Percentiles rank a stretch among this genome's conserved stretches.
These are phyloP conservation scores for Saccharomyces hybrid DNA, from an alignment of 1,139 yeast species.

Conservation along the genomic window DNA sequence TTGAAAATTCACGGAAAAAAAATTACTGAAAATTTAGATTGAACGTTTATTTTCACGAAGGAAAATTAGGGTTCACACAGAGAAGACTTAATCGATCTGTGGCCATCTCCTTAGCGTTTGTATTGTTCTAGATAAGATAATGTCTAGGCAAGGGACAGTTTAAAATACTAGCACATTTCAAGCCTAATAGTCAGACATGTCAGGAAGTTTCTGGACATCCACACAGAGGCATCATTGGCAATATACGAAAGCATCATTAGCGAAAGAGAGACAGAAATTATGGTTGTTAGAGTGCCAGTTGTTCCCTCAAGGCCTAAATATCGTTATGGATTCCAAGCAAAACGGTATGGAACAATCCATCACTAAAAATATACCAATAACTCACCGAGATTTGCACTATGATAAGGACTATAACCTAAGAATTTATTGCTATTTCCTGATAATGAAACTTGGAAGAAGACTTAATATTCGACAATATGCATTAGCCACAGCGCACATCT, in stretches of 20 bases:
- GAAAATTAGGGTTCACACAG: slow-evolving; percentile 1
- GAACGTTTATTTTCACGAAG: neutral
- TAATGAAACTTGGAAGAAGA: slow-evolving; percentile 70
- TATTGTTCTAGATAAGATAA: neutral
- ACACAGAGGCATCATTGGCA: slow-evolving; percentile 61
- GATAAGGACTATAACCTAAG: slow-evolving; percentile 51
- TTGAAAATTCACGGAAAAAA: neutral
- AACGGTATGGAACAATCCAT: slow-evolving; percentile 16
- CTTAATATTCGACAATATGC: slow-evolving; percentile 75
- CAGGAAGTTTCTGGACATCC: slow-evolving; percentile 64
- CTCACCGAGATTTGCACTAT: slow-evolving; percentile 39
- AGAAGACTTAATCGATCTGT: neutral
- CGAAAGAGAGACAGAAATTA: slow-evolving; percentile 35
- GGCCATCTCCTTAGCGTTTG: neutral
- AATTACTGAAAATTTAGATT: neutral
- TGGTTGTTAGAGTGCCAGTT: slow-evolving; percentile 34
- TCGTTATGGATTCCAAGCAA: slow-evolving; percentile 26
- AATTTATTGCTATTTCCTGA: slow-evolving; percentile 59
- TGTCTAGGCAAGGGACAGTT: neutral
- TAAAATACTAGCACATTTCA: neutral
- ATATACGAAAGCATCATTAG: slow-evolving; percentile 43
- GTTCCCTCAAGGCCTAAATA: slow-evolving; percentile 30
- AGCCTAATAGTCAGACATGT: slow-evolving; percentile 31
- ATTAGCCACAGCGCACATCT: slow-evolving; percentile 81
- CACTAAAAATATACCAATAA: slow-evolving; percentile 37